A percentile compares a stretch with the other conserved stretches of the same genome.
phyloP scores from a whole-genome alignment of 1,139 yeast species.

The Sugiyamaella xylanicola region DNA sequence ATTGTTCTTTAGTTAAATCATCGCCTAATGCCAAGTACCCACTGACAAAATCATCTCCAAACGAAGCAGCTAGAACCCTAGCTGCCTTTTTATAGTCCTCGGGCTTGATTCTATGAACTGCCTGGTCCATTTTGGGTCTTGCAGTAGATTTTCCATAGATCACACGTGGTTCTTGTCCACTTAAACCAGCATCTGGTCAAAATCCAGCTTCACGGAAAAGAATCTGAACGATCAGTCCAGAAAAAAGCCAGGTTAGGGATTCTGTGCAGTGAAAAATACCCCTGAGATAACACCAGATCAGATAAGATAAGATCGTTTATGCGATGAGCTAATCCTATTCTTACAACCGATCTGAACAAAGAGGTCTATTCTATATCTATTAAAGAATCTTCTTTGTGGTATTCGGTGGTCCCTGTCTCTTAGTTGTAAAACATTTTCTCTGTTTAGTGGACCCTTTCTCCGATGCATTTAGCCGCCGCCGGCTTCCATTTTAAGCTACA shows the following conservation, averaged over 20 bases:
- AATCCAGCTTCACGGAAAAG: background rate
- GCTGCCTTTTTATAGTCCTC: conserved; percentile 60
- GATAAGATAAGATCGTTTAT: background rate
- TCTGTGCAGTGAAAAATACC: background rate
- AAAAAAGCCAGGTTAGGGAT: background rate
- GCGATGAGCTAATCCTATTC: background rate
- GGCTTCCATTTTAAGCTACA: background rate
- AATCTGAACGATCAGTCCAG: too few relatives aligned
- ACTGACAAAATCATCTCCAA: conserved; percentile 56
- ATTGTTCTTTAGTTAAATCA: conserved; percentile 42
- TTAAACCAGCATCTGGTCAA: background rate
- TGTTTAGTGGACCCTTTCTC: background rate
- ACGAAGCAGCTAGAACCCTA: conserved; percentile 53
- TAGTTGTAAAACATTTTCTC: background rate
- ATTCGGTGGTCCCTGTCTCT: too few relatives aligned
- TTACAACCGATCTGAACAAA: too few relatives aligned
- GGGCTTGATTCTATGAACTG: conserved; percentile 39
- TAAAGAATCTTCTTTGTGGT: too few relatives aligned
- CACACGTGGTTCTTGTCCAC: background rate
- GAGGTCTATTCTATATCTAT: too few relatives aligned
- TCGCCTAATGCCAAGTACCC: conserved; percentile 51
- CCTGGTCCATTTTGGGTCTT: background rate
- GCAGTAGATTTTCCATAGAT: background rate
- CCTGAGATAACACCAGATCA: background rate
- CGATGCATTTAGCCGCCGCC: background rate